phyloP scores from a whole-genome alignment of 164 flowering plant species.

The Umbellularia californica region DNA sequence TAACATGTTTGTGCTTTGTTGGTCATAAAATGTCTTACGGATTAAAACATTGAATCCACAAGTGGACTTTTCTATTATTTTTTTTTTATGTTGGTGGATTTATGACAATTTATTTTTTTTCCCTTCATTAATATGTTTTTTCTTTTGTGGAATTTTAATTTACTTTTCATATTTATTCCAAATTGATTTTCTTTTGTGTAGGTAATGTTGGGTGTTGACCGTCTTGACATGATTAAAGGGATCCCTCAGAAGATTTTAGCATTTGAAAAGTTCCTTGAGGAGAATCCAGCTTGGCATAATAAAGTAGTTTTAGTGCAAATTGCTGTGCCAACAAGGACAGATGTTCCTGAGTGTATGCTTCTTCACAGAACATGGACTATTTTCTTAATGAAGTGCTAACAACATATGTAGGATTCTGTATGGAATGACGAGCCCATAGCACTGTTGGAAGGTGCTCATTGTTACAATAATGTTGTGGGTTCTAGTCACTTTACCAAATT shows the following conservation, averaged over 20 bases:
- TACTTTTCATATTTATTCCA: background rate
- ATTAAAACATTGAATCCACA: too few species aligned
- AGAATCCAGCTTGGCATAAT: slow-evolving; percentile 66
- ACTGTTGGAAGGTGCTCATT: background rate
- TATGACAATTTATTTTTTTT: too few species aligned
- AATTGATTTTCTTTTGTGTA: slow-evolving; percentile 14
- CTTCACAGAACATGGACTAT: slow-evolving; percentile 8
- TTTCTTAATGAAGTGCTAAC: background rate
- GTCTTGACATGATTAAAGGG: slow-evolving; percentile 95
- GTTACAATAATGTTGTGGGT: background rate
- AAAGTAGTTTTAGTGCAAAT: slow-evolving; percentile 87
- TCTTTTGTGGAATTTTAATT: background rate
- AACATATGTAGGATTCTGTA: background rate
- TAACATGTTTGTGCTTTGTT: too few species aligned
- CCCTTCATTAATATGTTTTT: background rate
- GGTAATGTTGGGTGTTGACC: slow-evolving; percentile 95
- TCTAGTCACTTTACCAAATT: background rate
- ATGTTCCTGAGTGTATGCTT: slow-evolving; percentile 86
- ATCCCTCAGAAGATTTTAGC: slow-evolving; percentile 94
- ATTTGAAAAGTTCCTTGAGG: slow-evolving; percentile 94
- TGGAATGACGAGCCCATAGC: background rate
- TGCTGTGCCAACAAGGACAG: slow-evolving; percentile 95
- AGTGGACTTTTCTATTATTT: too few species aligned
- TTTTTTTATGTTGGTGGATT: too few species aligned
- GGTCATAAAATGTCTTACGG: too few species aligned